Evolutionary conservation across 225 moss, liverwort and hornwort species (phyloP).

Genomic region (Pleurozium schreberi): DNA sequence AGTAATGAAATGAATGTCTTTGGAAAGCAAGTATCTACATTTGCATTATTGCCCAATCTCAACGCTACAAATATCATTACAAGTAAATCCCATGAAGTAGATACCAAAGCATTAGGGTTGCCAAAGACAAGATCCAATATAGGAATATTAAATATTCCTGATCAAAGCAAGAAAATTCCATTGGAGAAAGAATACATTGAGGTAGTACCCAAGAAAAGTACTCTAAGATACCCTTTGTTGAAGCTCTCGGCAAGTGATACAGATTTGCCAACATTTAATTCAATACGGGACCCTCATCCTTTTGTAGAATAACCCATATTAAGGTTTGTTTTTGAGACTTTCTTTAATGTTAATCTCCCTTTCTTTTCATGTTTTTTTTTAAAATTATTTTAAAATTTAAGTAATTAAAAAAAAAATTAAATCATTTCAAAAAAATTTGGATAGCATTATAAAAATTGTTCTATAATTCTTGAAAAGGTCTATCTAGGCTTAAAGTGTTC

Average conservation of each 20-base stretch:
- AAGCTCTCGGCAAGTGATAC: constrained; percentile 5
- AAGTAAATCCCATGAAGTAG: background rate
- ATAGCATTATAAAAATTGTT: background rate
- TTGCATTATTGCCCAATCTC: background rate
- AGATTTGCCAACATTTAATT: constrained; percentile 4
- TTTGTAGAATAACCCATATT: background rate
- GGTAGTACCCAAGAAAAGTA: background rate
- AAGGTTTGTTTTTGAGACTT: background rate
- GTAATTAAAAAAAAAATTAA: no score
- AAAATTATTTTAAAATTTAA: background rate
- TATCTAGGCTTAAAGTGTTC: background rate
- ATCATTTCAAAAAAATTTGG: no score
- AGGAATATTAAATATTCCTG: background rate
- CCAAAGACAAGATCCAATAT: background rate
- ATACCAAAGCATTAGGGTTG: background rate
- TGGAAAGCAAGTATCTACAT: background rate
- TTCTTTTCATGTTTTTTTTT: background rate
- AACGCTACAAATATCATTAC: background rate
- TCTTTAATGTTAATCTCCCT: background rate
- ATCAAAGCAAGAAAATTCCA: background rate
- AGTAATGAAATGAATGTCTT: background rate
- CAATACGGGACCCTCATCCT: background rate
- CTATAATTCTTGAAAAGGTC: background rate
- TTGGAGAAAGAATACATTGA: background rate
- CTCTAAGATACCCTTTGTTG: background rate